Percentiles rank a stretch among this genome's conserved stretches.
Conservation (phyloP, 257 asterid genomes). For the Solanum neorickii region DNA sequence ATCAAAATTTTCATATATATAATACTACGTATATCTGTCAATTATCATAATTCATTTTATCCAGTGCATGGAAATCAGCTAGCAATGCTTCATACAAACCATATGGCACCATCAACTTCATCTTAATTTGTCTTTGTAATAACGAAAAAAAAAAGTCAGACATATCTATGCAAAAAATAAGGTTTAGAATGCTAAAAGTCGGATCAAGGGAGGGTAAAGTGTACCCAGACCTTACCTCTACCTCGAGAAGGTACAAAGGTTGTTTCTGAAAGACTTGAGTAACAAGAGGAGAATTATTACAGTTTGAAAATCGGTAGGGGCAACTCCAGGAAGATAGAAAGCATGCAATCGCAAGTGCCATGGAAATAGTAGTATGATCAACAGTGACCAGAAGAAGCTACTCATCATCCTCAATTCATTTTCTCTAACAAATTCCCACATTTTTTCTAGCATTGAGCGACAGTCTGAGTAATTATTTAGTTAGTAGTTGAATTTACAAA, state of each 20-base stretch:
- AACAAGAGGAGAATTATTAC: not conserved
- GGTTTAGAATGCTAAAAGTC: not conserved
- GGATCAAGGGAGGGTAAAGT: too few relatives aligned
- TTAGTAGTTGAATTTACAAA: not conserved
- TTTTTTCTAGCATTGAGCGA: not conserved
- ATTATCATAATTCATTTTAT: not conserved
- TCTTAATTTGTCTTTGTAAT: not conserved
- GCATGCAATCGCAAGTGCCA: not conserved
- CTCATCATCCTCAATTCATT: not conserved
- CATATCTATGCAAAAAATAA: not conserved
- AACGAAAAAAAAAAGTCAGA: not conserved
- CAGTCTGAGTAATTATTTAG: not conserved
- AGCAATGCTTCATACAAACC: not conserved
- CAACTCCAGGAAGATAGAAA: constrained; percentile 50
- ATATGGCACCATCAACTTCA: not conserved
- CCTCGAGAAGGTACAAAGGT: too few relatives aligned
- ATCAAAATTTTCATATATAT: too few relatives aligned
- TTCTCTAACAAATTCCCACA: not conserved
- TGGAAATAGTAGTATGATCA: not conserved
- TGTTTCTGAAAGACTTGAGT: too few relatives aligned
- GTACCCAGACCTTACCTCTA: too few relatives aligned
- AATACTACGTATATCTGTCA: not conserved
- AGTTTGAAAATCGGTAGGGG: constrained; percentile 31
- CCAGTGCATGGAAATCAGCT: not conserved
- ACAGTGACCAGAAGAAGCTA: not conserved